phyloP scores from a whole-genome alignment of 1,284 basidiomycete genomes.

The Sporisorium scitamineum region DNA sequence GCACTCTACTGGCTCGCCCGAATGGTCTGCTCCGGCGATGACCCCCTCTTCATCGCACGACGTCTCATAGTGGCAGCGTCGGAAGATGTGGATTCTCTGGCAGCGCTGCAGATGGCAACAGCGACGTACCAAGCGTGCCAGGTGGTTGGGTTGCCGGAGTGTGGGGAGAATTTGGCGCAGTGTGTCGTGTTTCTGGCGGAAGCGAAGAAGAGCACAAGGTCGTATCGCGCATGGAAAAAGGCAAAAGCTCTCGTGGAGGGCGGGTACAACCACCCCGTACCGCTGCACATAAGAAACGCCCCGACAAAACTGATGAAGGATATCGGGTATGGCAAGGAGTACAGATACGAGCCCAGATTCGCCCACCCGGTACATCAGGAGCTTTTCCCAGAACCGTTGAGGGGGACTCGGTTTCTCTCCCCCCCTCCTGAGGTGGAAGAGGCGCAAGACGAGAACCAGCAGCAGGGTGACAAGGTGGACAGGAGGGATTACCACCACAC shows the following conservation, averaged over 20 bases:
- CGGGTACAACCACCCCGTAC: conserved; percentile 74
- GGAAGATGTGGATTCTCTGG: conserved; percentile 86
- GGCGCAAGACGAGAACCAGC: background rate
- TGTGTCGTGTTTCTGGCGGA: conserved; percentile 84
- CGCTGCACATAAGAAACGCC: conserved; percentile 85
- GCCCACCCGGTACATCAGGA: conserved; percentile 73
- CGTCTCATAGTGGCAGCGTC: conserved; percentile 85
- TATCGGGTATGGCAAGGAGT: conserved; percentile 75
- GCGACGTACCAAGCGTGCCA: conserved; percentile 63
- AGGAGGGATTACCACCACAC: conserved; percentile 24
- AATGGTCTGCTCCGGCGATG: conserved; percentile 77
- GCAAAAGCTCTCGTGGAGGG: conserved; percentile 54
- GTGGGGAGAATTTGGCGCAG: conserved; percentile 75
- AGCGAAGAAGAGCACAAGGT: conserved; percentile 82
- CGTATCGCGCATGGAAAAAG: conserved; percentile 64
- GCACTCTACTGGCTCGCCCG: conserved; percentile 82
- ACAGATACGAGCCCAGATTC: conserved; percentile 81
- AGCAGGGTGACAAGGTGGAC: background rate
- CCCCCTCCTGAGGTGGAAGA: conserved; percentile 69
- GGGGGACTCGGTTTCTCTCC: conserved; percentile 73
- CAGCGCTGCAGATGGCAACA: conserved; percentile 70
- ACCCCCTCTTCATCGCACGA: conserved; percentile 85
- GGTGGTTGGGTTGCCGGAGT: conserved; percentile 82
- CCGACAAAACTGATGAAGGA: conserved; percentile 85
- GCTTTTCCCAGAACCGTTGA: conserved; percentile 71